Evolutionary conservation across 2,329 filamentous ascomycete genomes (phyloP).

Genomic region (Juglanconis sp.): DNA sequence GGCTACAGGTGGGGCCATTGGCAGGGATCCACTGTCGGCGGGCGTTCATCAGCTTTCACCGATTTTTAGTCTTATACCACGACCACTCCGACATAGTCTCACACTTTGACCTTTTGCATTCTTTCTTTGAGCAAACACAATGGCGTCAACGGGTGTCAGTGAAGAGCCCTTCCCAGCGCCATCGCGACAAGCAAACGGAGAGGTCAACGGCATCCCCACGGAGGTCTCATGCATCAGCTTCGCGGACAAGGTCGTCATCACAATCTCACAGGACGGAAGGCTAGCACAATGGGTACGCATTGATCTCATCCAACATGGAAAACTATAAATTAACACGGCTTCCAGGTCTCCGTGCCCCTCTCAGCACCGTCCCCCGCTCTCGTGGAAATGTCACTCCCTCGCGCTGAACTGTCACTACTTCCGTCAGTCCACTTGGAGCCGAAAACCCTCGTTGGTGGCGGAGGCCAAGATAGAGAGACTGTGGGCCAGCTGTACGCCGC

Average conservation of each 20-base stretch:
- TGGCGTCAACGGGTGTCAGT: conserved; percentile 27
- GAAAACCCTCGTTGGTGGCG: conserved; percentile 81
- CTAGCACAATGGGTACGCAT: conserved; percentile 83
- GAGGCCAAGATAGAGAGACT: conserved; percentile 74
- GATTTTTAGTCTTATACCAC: neutral
- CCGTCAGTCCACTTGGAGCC: conserved; percentile 82
- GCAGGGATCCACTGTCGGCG: neutral
- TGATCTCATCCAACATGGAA: conserved; percentile 20
- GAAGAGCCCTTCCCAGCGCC: conserved; percentile 65
- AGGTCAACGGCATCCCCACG: conserved; percentile 67
- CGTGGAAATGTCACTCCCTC: conserved; percentile 58
- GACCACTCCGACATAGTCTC: too few species aligned
- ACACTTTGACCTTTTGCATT: neutral
- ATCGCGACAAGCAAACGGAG: conserved; percentile 56
- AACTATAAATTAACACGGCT: conserved; percentile 14
- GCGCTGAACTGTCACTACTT: conserved; percentile 49
- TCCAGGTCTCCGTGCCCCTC: conserved; percentile 75
- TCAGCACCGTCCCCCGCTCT: conserved; percentile 62
- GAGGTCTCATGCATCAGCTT: conserved; percentile 73
- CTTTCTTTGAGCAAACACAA: neutral
- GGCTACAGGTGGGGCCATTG: neutral
- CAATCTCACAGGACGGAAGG: conserved; percentile 79
- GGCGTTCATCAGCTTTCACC: neutral
- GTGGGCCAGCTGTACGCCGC: conserved; percentile 85
- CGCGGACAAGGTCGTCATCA: conserved; percentile 86